Conservation (phyloP, 768 basidiomycete species). For the Trichaptum fuscoviolaceum region DNA sequence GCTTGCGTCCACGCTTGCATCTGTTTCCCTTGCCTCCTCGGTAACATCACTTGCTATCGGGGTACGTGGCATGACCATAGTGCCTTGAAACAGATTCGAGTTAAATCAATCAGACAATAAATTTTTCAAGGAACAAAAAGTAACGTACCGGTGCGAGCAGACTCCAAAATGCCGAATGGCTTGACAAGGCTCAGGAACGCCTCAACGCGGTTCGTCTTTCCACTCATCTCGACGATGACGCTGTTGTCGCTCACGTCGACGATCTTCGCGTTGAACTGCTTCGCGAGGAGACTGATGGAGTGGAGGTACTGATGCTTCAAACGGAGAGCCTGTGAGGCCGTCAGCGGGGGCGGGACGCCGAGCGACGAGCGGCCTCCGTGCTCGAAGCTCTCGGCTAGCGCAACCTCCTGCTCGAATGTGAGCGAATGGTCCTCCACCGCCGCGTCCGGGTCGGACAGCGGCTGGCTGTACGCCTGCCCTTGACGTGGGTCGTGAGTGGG, state of each 20-base stretch:
- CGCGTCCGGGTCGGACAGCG: conserved; percentile 16
- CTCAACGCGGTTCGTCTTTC: conserved; percentile 86
- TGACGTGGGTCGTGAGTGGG: conserved; percentile 73
- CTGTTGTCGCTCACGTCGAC: conserved; percentile 95
- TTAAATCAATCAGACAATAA: conserved; percentile 5
- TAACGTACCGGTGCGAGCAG: conserved; percentile 81
- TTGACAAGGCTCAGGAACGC: conserved; percentile 89
- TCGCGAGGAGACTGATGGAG: conserved; percentile 77
- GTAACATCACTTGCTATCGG: conserved; percentile 63
- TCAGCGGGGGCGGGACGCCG: conserved; percentile 40
- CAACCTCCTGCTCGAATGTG: conserved; percentile 67
- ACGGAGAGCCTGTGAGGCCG: conserved; percentile 82
- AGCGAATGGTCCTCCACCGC: conserved; percentile 22
- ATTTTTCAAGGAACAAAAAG: background rate
- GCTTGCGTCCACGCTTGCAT: conserved; percentile 69
- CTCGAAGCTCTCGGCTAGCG: conserved; percentile 77
- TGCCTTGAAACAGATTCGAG: conserved; percentile 40
- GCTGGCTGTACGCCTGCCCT: conserved; percentile 21
- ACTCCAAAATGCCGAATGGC: conserved; percentile 94
- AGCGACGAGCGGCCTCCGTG: conserved; percentile 31
- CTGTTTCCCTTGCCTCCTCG: conserved; percentile 45
- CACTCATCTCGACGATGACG: conserved; percentile 92
- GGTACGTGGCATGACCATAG: conserved; percentile 98
- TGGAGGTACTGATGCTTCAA: conserved; percentile 85
- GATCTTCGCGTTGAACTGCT: conserved; percentile 88